Base-by-base conservation (phyloP, 805 yeast species). In the Lipomyces sp. region DNA sequence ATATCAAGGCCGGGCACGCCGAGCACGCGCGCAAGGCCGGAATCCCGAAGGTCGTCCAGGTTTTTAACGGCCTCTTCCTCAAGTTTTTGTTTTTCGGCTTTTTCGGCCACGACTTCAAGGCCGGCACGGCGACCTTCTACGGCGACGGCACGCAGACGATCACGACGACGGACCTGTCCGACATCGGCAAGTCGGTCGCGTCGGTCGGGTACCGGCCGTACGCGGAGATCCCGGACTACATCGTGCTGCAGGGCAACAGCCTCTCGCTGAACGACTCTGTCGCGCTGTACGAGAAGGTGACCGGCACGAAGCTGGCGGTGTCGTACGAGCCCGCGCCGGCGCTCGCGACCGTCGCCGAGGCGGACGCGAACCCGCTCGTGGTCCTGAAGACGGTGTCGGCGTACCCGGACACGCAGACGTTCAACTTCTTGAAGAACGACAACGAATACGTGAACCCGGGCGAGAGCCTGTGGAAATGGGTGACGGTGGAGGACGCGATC, bases 361-460 rank as follows among this genome's bases (percentile, higher is more conserved):
- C 24, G 29, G 22, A 22, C 7, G 16, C 24, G 4, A 43, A 52
- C 29, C 29, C 35, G 21, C 5, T 38, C 21, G 16, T 16, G 32
- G 36, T 28, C 18, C 21, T 49, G 34, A 18, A 3, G 36, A 31
- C 33, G 19, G n/a, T 53, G n/a, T 35, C 47, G 16, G 57, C 39
- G 18, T 39, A 54, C 24, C 57, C 57, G 6, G 53, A 53, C 24
- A 39, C 39, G n/a, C n/a, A 22, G 14, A 19, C 55, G 34, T 44
- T 51, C 34, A 26, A 16, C 18, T 28, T 35, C 21, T 29, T 23
- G 2, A 23, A 39, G 38, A 51, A 47, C 38, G 55, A 58, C 37
- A 57, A 60, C 35, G 61, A 59, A 16, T 38, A 57, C 21, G 65
- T 61, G 33, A 62, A 62, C 44, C 63, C 64, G 23, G 65, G 64